Conservation (phyloP, 2,329 filamentous ascomycete genomes). For the Nigrospora sphaerica region DNA sequence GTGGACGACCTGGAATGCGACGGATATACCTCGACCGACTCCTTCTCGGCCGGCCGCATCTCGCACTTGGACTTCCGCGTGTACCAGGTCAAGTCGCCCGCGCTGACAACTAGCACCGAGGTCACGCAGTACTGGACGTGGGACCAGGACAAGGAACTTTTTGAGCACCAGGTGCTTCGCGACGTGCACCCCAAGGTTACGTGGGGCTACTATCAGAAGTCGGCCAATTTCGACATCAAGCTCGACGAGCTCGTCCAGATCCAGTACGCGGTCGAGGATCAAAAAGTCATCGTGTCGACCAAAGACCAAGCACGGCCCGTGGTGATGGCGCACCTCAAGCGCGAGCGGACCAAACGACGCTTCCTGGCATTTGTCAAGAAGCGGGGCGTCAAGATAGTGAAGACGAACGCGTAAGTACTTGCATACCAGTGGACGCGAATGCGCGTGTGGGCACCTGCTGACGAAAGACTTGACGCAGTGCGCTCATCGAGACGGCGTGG, state of each 20-base stretch:
- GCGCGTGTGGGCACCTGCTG: neutral
- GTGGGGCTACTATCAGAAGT: constrained; percentile 44
- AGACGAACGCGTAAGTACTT: constrained; percentile 31
- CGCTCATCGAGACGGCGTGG: constrained; percentile 18
- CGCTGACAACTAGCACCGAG: constrained; percentile 35
- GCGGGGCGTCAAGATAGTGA: constrained; percentile 33
- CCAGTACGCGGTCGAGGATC: constrained; percentile 32
- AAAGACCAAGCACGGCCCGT: constrained; percentile 32
- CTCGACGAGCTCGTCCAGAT: constrained; percentile 39
- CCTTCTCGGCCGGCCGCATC: constrained; percentile 36
- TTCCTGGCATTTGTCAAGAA: constrained; percentile 41
- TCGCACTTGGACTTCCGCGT: constrained; percentile 43
- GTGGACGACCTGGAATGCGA: constrained; percentile 34
- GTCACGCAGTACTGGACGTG: constrained; percentile 53
- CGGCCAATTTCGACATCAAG: constrained; percentile 42
- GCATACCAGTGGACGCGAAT: neutral
- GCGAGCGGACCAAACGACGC: constrained; percentile 43
- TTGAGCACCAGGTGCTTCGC: constrained; percentile 48
- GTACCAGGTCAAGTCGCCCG: constrained; percentile 41
- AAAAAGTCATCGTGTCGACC: constrained; percentile 35
- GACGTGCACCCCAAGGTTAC: constrained; percentile 30
- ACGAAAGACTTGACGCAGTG: constrained; percentile 7
- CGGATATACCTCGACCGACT: constrained; percentile 46
- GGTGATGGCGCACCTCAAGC: constrained; percentile 44
- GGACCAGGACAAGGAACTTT: constrained; percentile 28